Conservation (phyloP, 305 asterid genomes). For the Solanum hybrid region DNA sequence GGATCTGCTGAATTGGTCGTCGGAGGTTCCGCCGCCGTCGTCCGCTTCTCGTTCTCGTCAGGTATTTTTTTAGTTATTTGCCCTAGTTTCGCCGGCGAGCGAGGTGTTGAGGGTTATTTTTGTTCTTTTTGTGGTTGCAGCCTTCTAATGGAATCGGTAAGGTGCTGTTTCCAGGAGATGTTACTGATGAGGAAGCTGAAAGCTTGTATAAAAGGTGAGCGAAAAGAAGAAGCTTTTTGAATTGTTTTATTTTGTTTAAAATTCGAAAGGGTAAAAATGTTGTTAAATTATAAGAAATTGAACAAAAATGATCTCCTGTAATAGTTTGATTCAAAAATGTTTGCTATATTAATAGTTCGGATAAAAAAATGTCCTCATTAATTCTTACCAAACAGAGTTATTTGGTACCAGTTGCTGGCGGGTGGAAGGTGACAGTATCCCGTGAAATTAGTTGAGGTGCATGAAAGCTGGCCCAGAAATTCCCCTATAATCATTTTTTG, state of each 20-base stretch:
- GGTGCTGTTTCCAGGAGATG: constrained; percentile 73
- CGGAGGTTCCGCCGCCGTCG: constrained; percentile 26
- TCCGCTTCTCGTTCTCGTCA: constrained; percentile 14
- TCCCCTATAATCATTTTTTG: not conserved
- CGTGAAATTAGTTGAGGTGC: not conserved
- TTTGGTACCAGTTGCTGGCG: not conserved
- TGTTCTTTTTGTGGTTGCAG: constrained; percentile 9
- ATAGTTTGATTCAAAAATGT: not conserved
- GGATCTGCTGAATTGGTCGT: constrained; percentile 40
- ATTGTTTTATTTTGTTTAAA: not conserved
- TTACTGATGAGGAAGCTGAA: constrained; percentile 80
- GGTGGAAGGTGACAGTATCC: not conserved
- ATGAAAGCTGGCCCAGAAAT: not conserved
- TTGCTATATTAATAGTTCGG: not conserved
- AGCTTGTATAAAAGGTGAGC: constrained; percentile 51
- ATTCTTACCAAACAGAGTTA: not conserved
- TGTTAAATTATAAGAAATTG: not conserved
- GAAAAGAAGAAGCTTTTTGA: not conserved
- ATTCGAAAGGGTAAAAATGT: not conserved
- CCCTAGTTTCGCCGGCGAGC: not conserved
- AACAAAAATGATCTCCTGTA: not conserved
- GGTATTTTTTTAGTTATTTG: constrained; percentile 8
- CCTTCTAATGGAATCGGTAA: constrained; percentile 58
- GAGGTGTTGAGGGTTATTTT: not conserved
- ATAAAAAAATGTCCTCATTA: not conserved